Base-by-base conservation (phyloP, 805 yeast genomes). In the Metschnikowia rubicola region DNA sequence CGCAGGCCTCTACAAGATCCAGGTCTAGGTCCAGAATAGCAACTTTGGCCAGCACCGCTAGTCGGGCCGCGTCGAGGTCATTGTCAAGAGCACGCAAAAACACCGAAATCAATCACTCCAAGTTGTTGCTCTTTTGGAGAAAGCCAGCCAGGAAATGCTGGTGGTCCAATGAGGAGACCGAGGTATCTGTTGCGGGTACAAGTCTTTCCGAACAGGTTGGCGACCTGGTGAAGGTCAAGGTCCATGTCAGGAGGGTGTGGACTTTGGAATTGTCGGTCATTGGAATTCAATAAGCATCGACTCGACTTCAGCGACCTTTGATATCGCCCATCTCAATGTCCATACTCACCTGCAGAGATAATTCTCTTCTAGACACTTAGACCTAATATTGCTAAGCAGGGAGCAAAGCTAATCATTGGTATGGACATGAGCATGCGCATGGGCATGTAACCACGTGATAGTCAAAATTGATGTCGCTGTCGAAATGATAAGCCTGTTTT, bases 111-210 rank as follows among this genome's bases (percentile, higher is more conserved):
- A 70, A 64, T 55, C 72, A 69, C 39, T 68, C 72, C 4, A 94
- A 94, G 65, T 75, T 94, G 43, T 73, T 94, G 33, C 70, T 94
- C 43, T 94, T 94, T 62, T 94, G 99, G 98, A 79, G 96, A 53
- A 94, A 94, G 63, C 99, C 99, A 1, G 99, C 99, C 2, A 79
- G 98, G 61, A 94, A 94, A 63, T 94, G 99, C 70, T 94, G 99
- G 99, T 94, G 99, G 99, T 77, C 88, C 7, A 80, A 82, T 62
- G 79, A 81, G 37, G 71, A 66, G 29, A 66, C 80, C 17, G 82
- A 80, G 8, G 63, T 80, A 19, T 66, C 66, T 32, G 53, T 78
- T 4, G 51, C 62, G 55, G 58, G 54, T 21, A 61, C 54, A 39
- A 63, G 61, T 35, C 50, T 56, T 41, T 48, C 56, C 43, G 48